A percentile compares a stretch with the other conserved stretches of the same genome.
These are phyloP conservation scores for Mucor plumbeus DNA, from an alignment of 371 early-diverging fungal genomes.

Conservation along the genomic window DNA sequence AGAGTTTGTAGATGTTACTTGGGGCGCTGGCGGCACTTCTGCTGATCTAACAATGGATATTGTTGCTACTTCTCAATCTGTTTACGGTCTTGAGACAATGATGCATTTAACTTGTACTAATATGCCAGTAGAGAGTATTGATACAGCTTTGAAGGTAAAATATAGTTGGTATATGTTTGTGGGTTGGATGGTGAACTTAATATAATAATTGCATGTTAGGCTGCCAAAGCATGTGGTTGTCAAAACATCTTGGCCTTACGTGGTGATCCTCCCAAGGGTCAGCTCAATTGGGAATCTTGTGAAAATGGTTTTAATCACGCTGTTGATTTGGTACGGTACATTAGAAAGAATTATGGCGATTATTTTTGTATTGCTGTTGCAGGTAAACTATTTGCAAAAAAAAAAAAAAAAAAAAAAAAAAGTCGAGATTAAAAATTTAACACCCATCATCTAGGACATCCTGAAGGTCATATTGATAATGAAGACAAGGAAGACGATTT, in stretches of 20 bases:
- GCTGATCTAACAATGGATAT: constrained; percentile 88
- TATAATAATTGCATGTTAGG: constrained; percentile 39
- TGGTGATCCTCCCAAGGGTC: constrained; percentile 93
- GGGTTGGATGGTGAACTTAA: neutral
- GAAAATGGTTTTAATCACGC: constrained; percentile 88
- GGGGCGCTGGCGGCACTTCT: constrained; percentile 95
- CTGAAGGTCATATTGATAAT: constrained; percentile 88
- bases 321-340: constrained; percentile 87
- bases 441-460: constrained; percentile 66
- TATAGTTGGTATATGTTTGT: neutral
- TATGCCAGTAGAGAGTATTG: constrained; percentile 89
- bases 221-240: constrained; percentile 90
- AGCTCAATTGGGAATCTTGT: constrained; percentile 74
- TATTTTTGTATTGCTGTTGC: constrained; percentile 96
- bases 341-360: constrained; percentile 88
- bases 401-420: no score
- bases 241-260: constrained; percentile 96
- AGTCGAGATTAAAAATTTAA: no score
- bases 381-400: constrained; percentile 46
- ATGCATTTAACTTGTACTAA: constrained; percentile 98
- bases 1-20: constrained; percentile 95
- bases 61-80: constrained; percentile 88
- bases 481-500: constrained; percentile 78
- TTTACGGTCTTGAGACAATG: constrained; percentile 93
- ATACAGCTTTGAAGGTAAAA: constrained; percentile 74